These are phyloP conservation scores for Dothideomycetes sp. DNA, from an alignment of 2,329 filamentous ascomycete genomes.

Conservation along the genomic window DNA sequence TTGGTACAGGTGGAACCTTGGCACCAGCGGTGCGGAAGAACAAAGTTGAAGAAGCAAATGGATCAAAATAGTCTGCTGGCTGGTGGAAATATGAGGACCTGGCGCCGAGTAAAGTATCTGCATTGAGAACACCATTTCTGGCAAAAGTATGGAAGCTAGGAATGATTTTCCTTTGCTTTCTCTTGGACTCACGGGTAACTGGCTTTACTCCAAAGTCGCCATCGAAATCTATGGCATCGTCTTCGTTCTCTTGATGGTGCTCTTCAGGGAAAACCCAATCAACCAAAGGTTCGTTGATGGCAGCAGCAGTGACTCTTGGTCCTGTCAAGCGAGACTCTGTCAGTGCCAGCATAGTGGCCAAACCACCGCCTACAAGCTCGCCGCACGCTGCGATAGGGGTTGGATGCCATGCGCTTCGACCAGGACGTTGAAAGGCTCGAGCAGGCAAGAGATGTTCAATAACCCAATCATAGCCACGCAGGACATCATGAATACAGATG, in stretches of 20 bases:
- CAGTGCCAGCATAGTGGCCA: conserved; percentile 38
- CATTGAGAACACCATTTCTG: not conserved
- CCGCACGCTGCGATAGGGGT: conserved; percentile 34
- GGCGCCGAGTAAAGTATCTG: conserved; percentile 20
- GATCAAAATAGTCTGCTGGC: conserved; percentile 35
- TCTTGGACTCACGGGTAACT: not conserved
- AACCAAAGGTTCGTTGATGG: conserved; percentile 35
- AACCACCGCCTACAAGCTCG: conserved; percentile 35
- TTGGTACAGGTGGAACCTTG: conserved; percentile 13
- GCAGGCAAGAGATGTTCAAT: conserved; percentile 24
- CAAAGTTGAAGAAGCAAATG: conserved; percentile 38
- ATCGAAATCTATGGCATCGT: conserved; percentile 12
- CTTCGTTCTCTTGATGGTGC: conserved; percentile 10
- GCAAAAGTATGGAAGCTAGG: conserved; percentile 5
- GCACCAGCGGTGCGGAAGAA: conserved; percentile 37
- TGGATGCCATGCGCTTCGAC: conserved; percentile 15
- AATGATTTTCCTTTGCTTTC: not conserved
- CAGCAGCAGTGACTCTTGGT: conserved; percentile 31
- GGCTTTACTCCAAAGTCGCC: not conserved
- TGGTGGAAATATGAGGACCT: conserved; percentile 29
- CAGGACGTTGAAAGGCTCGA: conserved; percentile 15
- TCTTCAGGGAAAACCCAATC: conserved; percentile 33
- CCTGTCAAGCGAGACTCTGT: conserved; percentile 35
- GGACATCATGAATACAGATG: conserved; percentile 35
- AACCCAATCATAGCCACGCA: conserved; percentile 38